Evolutionary conservation across 2,329 filamentous ascomycete species (phyloP), one percentile per base, ranked within the genome.

Genomic region (Arthrobotrys entomopaga): DNA sequence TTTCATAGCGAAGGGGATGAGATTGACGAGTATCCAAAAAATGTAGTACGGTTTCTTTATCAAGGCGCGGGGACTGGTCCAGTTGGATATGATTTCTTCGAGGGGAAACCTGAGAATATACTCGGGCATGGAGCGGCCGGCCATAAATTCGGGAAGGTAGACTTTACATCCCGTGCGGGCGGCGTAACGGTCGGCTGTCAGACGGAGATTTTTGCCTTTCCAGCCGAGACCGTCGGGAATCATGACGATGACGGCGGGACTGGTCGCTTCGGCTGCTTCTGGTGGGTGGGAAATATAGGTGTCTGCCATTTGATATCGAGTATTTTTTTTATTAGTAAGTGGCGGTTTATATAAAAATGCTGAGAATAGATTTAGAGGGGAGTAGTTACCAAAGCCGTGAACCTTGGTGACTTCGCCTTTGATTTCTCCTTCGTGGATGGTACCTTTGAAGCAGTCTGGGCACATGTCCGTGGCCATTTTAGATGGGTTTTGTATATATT

Each of bases 81-180:
- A 72, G 13, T 72, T 54, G n/a, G 38, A 8, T 0, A 48, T 1
- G 8, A 72, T 64, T 8, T 71, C 66, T 11, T 46, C 58, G n/a
- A 71, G 52, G 26, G 66, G 66, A 10, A 71, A 43, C 2, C 19
- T 16, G n/a, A 58, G 19, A 3, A 52, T 20, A 50, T 59, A 71
- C 3, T n/a, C 3, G 24, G 66, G 66, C 22, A 71, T 29, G n/a
- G 38, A 24, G 15, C 16, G 13, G 15, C 52, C 52, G 19, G 82
- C 79, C 83, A 87, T 87, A 64, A 88, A 86, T 60, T 88, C 86
- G 0, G 86, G 86, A 8, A 86, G 77, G 76, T 86, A 86, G 49
- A 88, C 85, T 6, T 80, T 81, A 77, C 83, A 86, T 13, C 81
- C 81, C 2, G 83, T 83, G 77, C 84, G 84, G 65, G 82, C 81